Conservation (phyloP, 345 rosid genomes). For the Psidium friedrichsthalianum region DNA sequence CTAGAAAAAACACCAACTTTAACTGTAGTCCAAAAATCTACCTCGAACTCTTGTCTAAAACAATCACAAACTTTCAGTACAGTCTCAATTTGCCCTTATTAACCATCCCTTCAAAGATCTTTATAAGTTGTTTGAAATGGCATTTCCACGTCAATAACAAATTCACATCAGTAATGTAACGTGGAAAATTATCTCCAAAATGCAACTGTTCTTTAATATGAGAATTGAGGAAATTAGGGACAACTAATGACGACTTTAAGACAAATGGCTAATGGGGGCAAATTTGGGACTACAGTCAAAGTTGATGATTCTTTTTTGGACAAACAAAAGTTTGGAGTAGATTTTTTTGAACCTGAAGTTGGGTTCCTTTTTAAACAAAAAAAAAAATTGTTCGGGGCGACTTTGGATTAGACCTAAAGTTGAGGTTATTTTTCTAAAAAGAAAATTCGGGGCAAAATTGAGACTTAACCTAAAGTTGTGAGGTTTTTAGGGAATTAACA, state of each 20-base stretch:
- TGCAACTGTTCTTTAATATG: neutral
- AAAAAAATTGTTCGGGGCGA: neutral
- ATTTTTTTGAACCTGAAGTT: neutral
- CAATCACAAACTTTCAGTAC: neutral
- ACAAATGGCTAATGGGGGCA: neutral
- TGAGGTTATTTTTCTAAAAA: neutral
- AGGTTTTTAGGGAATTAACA: neutral
- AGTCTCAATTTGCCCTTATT: neutral
- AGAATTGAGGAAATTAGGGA: neutral
- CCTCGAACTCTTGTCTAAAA: neutral
- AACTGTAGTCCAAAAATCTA: too few species aligned
- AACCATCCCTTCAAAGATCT: neutral
- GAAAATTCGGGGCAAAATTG: too few species aligned
- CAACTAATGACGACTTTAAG: accelerated
- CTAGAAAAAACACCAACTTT: neutral
- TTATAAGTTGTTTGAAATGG: neutral
- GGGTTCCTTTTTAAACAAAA: neutral
- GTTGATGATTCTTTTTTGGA: neutral
- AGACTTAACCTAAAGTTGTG: neutral
- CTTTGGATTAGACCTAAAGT: neutral
- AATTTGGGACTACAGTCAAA: neutral
- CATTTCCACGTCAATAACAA: neutral
- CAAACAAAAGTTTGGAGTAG: neutral
- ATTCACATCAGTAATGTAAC: neutral
- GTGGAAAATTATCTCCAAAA: neutral